These are phyloP conservation scores for Raddia guianensis DNA, from an alignment of 176 grass and related monocot genomes.

Conservation along the genomic window DNA sequence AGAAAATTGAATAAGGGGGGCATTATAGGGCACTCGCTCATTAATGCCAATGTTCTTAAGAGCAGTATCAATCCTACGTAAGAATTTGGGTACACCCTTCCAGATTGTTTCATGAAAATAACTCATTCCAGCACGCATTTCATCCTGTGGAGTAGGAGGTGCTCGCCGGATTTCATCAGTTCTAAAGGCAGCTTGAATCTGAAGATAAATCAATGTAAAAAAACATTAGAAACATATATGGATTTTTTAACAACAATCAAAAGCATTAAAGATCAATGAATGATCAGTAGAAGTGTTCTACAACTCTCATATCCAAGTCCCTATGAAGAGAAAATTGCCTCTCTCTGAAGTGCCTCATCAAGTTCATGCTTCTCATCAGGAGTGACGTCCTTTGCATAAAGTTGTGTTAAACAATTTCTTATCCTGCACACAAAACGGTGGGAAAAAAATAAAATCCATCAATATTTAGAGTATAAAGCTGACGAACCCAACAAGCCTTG, in stretches of 20 bases:
- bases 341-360: slow-evolving; percentile 91
- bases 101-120: slow-evolving; percentile 99
- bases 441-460: not conserved
- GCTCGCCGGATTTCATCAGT: slow-evolving; percentile 91
- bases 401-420: slow-evolving; percentile 68
- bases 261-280: slow-evolving; percentile 17
- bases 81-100: slow-evolving; percentile 96
- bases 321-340: slow-evolving; percentile 50
- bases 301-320: slow-evolving; percentile 11
- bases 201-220: slow-evolving; percentile 19
- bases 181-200: slow-evolving; percentile 99
- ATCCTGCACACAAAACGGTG: slow-evolving; percentile 59
- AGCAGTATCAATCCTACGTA: slow-evolving; percentile 88
- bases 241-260: slow-evolving; percentile 20
- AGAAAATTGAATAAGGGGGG: slow-evolving; percentile 92
- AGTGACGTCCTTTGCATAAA: slow-evolving; percentile 89
- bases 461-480: no score
- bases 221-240: slow-evolving; percentile 8
- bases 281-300: not conserved
- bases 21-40: slow-evolving; percentile 91
- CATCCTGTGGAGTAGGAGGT: slow-evolving; percentile 92
- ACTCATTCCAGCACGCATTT: slow-evolving; percentile 95
- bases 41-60: slow-evolving; percentile 94
- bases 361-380: slow-evolving; percentile 97
- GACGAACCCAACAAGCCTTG: not conserved